Conservation (phyloP, 2,329 filamentous ascomycete genomes). For the Colletotrichum sp. region DNA sequence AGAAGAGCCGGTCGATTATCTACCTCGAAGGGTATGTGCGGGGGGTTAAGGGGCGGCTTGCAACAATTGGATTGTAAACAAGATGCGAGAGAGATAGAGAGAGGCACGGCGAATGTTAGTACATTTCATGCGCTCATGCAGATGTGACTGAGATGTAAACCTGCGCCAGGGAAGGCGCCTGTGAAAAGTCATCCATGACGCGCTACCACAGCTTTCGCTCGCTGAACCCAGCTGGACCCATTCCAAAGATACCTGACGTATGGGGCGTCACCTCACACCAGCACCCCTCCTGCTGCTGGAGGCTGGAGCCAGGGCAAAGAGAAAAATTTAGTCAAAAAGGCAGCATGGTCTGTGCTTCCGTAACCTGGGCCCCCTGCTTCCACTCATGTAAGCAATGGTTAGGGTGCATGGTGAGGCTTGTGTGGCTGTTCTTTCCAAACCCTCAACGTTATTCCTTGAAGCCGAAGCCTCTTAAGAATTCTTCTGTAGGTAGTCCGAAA, state of each 20-base stretch:
- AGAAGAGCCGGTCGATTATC: background rate
- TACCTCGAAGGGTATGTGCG: background rate
- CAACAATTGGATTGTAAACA: background rate
- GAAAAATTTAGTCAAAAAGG: constrained; percentile 7
- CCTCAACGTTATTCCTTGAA: background rate
- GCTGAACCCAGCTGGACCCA: constrained; percentile 19
- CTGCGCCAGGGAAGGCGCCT: constrained; percentile 24
- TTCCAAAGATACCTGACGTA: constrained; percentile 6
- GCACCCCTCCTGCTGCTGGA: background rate
- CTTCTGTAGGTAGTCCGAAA: background rate
- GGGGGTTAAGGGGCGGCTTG: background rate
- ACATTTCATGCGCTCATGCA: constrained; percentile 23
- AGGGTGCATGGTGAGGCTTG: background rate
- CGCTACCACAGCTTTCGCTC: constrained; percentile 29
- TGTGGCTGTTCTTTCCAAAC: background rate
- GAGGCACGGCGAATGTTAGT: constrained; percentile 4
- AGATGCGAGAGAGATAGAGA: background rate
- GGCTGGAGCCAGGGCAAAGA: background rate
- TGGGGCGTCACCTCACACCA: constrained; percentile 2
- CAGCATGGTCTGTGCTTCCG: background rate
- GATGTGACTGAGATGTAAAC: constrained; percentile 14
- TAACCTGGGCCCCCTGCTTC: background rate
- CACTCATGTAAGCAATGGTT: background rate
- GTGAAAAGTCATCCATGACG: constrained; percentile 44
- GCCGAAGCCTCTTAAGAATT: background rate